A percentile compares a stretch with the other conserved stretches of the same genome.
Conservation (phyloP, 345 rosid species). For the Murraya koenigii region DNA sequence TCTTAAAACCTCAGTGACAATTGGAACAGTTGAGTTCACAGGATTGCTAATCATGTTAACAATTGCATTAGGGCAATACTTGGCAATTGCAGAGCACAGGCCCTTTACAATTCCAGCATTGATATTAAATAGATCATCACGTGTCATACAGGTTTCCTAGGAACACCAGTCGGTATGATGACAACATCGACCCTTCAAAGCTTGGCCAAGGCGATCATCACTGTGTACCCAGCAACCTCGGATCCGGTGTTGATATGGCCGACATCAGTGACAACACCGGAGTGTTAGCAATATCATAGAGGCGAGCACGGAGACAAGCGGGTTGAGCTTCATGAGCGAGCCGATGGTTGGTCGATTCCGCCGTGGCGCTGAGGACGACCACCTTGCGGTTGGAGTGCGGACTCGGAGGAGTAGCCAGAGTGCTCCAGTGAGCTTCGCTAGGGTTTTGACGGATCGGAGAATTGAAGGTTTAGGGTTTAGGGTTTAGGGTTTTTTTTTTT, state of each 20-base stretch:
- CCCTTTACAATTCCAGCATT: conserved; percentile 86
- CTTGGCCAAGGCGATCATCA: conserved; percentile 65
- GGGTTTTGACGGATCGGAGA: conserved; percentile 31
- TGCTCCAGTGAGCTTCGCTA: conserved; percentile 34
- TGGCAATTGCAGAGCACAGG: conserved; percentile 65
- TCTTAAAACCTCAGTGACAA: conserved; percentile 73
- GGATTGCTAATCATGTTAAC: conserved; percentile 85
- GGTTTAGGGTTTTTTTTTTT: too few relatives aligned
- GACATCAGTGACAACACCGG: conserved; percentile 85
- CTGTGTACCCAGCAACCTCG: conserved; percentile 62
- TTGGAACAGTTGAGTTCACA: conserved; percentile 80
- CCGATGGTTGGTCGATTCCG: conserved; percentile 75
- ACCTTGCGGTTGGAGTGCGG: conserved; percentile 72
- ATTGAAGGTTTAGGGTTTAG: too few relatives aligned
- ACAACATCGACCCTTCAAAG: conserved; percentile 77
- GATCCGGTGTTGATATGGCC: conserved; percentile 78
- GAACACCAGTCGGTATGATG: conserved; percentile 85
- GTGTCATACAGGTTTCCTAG: conserved; percentile 94
- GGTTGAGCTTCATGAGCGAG: conserved; percentile 76
- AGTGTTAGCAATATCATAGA: conserved; percentile 69
- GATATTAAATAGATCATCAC: conserved; percentile 90
- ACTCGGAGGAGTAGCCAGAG: conserved; percentile 56
- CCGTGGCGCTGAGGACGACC: conserved; percentile 85
- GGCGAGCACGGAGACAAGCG: conserved; percentile 66
- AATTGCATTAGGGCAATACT: conserved; percentile 76